Conservation (phyloP, 352 stramenopile genomes). For the Phytophthora colocasiae region DNA sequence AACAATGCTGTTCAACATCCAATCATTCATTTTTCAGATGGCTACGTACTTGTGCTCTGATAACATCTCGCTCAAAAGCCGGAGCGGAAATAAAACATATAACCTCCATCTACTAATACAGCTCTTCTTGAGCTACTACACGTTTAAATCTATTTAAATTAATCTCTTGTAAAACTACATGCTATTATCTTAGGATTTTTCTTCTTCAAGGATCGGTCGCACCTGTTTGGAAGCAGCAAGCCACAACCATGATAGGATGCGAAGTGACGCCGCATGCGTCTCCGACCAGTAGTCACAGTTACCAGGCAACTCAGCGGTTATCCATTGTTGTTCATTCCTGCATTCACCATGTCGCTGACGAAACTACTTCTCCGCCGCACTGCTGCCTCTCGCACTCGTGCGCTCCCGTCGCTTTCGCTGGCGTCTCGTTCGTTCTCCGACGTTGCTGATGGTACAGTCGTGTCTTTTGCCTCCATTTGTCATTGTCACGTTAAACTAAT, state of each 20-base stretch:
- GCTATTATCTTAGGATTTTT: background rate
- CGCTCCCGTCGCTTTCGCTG: constrained; percentile 19
- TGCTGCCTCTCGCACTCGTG: constrained; percentile 7
- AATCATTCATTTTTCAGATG: constrained; percentile 3
- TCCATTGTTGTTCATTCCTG: constrained; percentile 21
- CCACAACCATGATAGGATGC: constrained; percentile 28
- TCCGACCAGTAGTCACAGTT: constrained; percentile 13
- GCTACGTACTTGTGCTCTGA: constrained; percentile 9
- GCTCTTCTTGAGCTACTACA: no score
- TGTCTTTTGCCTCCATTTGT: constrained; percentile 4
- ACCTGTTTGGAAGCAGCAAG: background rate
- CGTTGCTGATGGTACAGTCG: constrained; percentile 16
- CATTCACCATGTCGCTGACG: constrained; percentile 35
- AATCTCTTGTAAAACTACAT: no score
- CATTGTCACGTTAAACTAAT: constrained; percentile 16
- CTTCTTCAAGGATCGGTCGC: constrained; percentile 32
- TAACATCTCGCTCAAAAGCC: background rate
- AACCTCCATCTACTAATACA: no score
- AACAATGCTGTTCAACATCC: no score
- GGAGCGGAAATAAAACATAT: no score
- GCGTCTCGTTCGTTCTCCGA: constrained; percentile 27
- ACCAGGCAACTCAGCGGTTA: no score
- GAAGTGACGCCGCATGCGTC: background rate
- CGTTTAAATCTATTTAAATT: no score
- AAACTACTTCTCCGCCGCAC: constrained; percentile 30